Evolutionary conservation across 2,329 filamentous ascomycete genomes (phyloP), one percentile per base, ranked within the genome.

Genomic region (Emergomyces pasteurianus): DNA sequence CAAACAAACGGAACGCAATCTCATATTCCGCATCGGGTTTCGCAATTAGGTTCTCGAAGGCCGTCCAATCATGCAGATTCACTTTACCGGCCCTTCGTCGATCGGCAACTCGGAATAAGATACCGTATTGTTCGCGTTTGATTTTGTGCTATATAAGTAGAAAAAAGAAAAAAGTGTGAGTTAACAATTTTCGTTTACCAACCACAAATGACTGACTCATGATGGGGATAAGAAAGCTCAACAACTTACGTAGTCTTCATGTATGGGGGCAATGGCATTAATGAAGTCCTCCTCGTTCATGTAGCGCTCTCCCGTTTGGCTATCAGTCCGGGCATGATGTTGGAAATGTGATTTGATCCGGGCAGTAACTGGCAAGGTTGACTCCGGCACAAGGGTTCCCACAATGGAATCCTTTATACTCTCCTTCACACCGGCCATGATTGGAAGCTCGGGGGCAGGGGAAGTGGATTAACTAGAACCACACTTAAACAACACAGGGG

Each of bases 21-120:
- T 97, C 92, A 78, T 99, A 99, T 78, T 99, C 94, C 74, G 94
- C 94, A 72, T 97, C 94, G 64, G 94, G 89, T 78, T 96, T 97
- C 67, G 83, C 82, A 62, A 99, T 86, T 65, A 99, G 83, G 79
- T 95, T 95, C 78, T 96, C 90, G 76, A 97, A 99, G 65, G 88
- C 87, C 54, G 83, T 86, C 91, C 92, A 99, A 78, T 99, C 94
- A 63, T 85, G 80, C 60, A 97, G 78, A 67, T 79, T 88, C 67
- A 99, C 81, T 68, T 83, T 86, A 65, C 92, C 92, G 52, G 80
- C 80, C 66, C 80, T 83, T 66, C 84, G 84, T 68, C 89, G 85
- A 75, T 99, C 94, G 68, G 94, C 94, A 62, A 99, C 88, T 65
- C 82, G 81, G 77, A 99, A 99, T 55, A 99, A 88, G 70, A 99